A percentile compares a stretch with the other conserved stretches of the same genome.
These are phyloP conservation scores for Leccinum obscurum DNA, from an alignment of 768 basidiomycete genomes.

Conservation along the genomic window DNA sequence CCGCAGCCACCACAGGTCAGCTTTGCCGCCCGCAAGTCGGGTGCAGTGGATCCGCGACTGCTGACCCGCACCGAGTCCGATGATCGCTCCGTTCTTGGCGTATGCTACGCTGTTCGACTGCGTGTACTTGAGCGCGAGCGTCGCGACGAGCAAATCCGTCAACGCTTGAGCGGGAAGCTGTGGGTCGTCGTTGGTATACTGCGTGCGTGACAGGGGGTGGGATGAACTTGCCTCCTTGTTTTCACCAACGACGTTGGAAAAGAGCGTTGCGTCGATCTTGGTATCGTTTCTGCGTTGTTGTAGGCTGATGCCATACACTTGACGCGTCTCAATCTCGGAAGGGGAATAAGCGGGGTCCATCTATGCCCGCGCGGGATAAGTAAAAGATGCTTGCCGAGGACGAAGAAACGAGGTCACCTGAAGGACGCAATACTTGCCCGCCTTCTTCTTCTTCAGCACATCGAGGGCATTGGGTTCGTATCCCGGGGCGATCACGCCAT, in stretches of 20 bases:
- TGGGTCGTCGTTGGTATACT: background rate
- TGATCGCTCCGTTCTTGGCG: constrained; percentile 85
- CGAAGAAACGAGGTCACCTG: constrained; percentile 51
- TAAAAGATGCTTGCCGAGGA: background rate
- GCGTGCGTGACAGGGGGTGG: background rate
- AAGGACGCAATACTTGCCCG: constrained; percentile 96
- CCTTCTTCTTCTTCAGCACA: constrained; percentile 93
- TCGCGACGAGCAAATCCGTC: constrained; percentile 94
- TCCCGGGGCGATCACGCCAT: constrained; percentile 96
- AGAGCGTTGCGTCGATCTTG: constrained; percentile 79
- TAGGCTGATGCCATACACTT: constrained; percentile 90
- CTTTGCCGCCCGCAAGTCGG: constrained; percentile 93
- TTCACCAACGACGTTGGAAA: constrained; percentile 85
- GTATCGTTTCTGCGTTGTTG: constrained; percentile 90
- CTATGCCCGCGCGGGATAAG: constrained; percentile 44
- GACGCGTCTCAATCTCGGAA: constrained; percentile 81
- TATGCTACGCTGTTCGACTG: constrained; percentile 99
- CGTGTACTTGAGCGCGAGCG: constrained; percentile 96
- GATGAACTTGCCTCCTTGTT: constrained; percentile 70
- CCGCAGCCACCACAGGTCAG: constrained; percentile 99
- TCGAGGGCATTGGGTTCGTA: constrained; percentile 88
- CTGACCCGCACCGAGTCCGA: constrained; percentile 97
- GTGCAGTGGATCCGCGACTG: constrained; percentile 99
- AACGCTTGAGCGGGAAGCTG: constrained; percentile 76
- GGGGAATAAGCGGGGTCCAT: constrained; percentile 88